A percentile compares a stretch with the other conserved stretches of the same genome.
These are phyloP conservation scores for Vitis amurensis DNA, from an alignment of 164 flowering plant genomes.

Conservation along the genomic window DNA sequence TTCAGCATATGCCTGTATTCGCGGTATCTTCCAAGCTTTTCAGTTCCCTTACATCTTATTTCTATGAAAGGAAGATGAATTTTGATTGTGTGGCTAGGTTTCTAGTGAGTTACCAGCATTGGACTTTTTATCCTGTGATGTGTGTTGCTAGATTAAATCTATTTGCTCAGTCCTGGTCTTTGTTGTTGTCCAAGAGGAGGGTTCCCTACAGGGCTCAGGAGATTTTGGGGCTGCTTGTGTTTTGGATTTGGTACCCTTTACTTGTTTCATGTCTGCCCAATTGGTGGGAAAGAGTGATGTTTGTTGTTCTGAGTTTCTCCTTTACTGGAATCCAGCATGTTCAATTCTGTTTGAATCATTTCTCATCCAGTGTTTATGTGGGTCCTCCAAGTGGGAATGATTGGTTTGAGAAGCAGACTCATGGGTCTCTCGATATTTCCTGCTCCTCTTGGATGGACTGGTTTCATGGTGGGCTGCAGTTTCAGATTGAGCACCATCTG, in stretches of 20 bases:
- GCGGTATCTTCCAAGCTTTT: slow-evolving; percentile 12
- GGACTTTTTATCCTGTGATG: slow-evolving; percentile 17
- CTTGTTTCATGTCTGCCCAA: slow-evolving; percentile 11
- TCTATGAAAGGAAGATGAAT: slow-evolving; percentile 12
- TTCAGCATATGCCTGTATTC: slow-evolving; percentile 14
- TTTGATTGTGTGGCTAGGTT: slow-evolving; percentile 1
- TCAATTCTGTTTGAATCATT: slow-evolving; percentile 30
- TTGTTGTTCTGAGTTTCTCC: slow-evolving; percentile 5
- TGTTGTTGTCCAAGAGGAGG: not conserved
- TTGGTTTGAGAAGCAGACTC: slow-evolving; percentile 45
- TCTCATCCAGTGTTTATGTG: slow-evolving; percentile 33
- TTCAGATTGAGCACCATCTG: slow-evolving; percentile 53
- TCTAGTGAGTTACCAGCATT: slow-evolving; percentile 14
- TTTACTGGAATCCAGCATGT: slow-evolving; percentile 14
- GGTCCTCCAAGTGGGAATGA: slow-evolving; percentile 35
- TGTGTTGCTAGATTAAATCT: slow-evolving; percentile 10
- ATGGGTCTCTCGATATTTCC: slow-evolving; percentile 34
- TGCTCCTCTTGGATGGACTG: slow-evolving; percentile 57
- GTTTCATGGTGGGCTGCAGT: slow-evolving; percentile 59
- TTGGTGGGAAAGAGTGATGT: slow-evolving; percentile 11
- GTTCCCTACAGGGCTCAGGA: slow-evolving; percentile 3
- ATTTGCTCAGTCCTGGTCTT: slow-evolving; percentile 9
- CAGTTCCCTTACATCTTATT: slow-evolving; percentile 5
- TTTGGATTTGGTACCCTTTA: slow-evolving; percentile 17
- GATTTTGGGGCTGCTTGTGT: slow-evolving; percentile 9